Percentiles rank a stretch among this genome's conserved stretches.
Evolutionary conservation across 116 monocot species (phyloP).

Genomic region (Trichopus zeylanicus): DNA sequence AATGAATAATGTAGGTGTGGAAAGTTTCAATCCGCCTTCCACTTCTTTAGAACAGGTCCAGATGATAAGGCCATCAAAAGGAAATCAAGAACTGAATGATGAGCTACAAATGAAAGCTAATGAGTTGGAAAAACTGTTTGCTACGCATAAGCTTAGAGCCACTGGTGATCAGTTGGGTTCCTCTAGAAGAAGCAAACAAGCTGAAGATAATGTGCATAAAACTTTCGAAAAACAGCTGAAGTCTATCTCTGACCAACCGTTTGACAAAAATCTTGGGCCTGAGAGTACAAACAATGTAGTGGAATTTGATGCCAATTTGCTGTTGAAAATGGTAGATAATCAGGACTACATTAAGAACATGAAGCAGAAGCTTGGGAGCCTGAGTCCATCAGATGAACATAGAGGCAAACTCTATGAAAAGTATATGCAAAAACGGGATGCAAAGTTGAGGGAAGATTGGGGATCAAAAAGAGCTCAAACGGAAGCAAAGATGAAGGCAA

Average conservation of each 20-base stretch:
- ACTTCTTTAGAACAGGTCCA: constrained; percentile 24
- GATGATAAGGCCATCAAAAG: constrained; percentile 36
- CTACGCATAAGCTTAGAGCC: constrained; percentile 80
- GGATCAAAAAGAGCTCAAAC: constrained; percentile 60
- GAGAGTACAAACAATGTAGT: constrained; percentile 15
- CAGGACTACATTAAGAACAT: constrained; percentile 16
- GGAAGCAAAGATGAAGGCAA: constrained; percentile 85
- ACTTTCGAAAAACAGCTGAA: constrained; percentile 18
- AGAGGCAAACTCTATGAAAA: constrained; percentile 84
- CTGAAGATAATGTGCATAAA: constrained; percentile 24
- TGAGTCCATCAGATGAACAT: constrained; percentile 37
- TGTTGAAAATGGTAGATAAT: constrained; percentile 47
- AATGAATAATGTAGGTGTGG: constrained; percentile 24
- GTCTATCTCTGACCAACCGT: constrained; percentile 11
- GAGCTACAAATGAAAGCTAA: constrained; percentile 89
- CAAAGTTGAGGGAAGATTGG: constrained; percentile 74
- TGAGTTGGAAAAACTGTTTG: constrained; percentile 94
- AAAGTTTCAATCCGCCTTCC: constrained; percentile 13
- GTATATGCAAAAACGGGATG: constrained; percentile 85
- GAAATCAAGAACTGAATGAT: constrained; percentile 72
- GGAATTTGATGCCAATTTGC: constrained; percentile 38
- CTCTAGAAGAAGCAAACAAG: constrained; percentile 47
- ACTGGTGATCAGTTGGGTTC: constrained; percentile 45
- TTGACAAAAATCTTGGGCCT: constrained; percentile 12
- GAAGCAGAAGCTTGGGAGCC: constrained; percentile 25